A percentile compares a stretch with the other conserved stretches of the same genome.
These are phyloP conservation scores for Tulasnella sp. DNA, from an alignment of 768 basidiomycete species.

Conservation along the genomic window DNA sequence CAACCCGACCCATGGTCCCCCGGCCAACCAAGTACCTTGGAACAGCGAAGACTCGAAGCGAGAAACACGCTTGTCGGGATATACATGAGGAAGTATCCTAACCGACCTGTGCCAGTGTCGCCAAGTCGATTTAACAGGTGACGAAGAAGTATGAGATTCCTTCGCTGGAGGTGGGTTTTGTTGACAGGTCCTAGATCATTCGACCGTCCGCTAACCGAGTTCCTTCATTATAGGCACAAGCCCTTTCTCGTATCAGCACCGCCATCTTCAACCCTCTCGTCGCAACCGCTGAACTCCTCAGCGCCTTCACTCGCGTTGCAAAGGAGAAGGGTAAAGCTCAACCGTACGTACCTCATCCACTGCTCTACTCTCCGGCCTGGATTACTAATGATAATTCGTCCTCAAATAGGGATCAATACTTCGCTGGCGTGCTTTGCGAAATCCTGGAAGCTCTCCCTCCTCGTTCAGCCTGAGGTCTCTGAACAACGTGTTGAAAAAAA, in stretches of 20 bases:
- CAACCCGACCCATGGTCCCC: neutral
- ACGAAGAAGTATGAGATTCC: slow-evolving; percentile 15
- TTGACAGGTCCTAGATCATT: too few relatives aligned
- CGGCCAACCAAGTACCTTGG: neutral
- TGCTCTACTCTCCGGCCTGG: too few relatives aligned
- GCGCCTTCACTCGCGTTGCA: slow-evolving; percentile 11
- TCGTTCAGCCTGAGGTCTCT: too few relatives aligned
- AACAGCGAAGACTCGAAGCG: neutral
- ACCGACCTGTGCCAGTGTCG: slow-evolving; percentile 9
- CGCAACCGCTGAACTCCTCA: slow-evolving; percentile 14
- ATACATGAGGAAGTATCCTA: slow-evolving; percentile 7
- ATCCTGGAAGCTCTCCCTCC: slow-evolving; percentile 5
- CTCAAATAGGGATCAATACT: too few relatives aligned
- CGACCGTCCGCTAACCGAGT: too few relatives aligned
- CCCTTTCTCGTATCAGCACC: neutral
- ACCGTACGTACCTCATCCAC: too few relatives aligned
- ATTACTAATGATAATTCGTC: too few relatives aligned
- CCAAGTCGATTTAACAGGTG: slow-evolving; percentile 14
- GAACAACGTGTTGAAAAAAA: too few relatives aligned
- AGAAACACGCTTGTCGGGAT: slow-evolving; percentile 2
- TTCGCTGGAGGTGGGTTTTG: slow-evolving; percentile 14
- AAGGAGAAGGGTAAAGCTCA: neutral
- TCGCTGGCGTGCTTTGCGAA: slow-evolving; percentile 8
- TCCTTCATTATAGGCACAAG: too few relatives aligned
- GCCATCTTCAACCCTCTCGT: slow-evolving; percentile 1